Evolutionary conservation across 2,329 filamentous ascomycete species (phyloP).

Genomic region (Intubia oerlemansii): DNA sequence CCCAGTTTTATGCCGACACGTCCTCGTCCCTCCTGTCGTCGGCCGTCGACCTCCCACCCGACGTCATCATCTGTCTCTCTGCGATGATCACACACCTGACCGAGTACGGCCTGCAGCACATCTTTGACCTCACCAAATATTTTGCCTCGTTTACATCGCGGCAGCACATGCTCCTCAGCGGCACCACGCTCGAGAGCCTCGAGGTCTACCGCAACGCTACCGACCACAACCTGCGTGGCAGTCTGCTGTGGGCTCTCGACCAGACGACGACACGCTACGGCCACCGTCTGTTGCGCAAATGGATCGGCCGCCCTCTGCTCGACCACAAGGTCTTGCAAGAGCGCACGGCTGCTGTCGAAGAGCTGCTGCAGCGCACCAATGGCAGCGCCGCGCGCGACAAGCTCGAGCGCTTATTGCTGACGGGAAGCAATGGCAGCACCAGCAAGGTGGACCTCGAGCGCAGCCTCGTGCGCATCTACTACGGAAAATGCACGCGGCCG

Average conservation of each 20-base stretch:
- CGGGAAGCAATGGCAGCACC: background rate
- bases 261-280: constrained; percentile 82
- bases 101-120: constrained; percentile 84
- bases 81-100: constrained; percentile 88
- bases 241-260: constrained; percentile 87
- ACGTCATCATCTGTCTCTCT: constrained; percentile 78
- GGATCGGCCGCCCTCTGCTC: constrained; percentile 80
- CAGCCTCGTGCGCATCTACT: constrained; percentile 87
- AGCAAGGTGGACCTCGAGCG: constrained; percentile 70
- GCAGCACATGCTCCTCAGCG: constrained; percentile 89
- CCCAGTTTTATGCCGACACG: constrained; percentile 77
- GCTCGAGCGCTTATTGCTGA: constrained; percentile 42
- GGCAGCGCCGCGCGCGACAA: constrained; percentile 49
- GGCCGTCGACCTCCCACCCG: constrained; percentile 64
- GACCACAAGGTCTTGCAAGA: constrained; percentile 55
- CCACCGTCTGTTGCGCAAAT: constrained; percentile 71
- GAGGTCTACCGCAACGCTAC: constrained; percentile 94
- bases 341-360: constrained; percentile 66
- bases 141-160: constrained; percentile 89
- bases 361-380: constrained; percentile 47
- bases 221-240: constrained; percentile 65
- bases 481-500: constrained; percentile 80
- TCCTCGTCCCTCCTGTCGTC: constrained; percentile 56
- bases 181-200: constrained; percentile 79
- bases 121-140: constrained; percentile 91